A percentile compares a stretch with the other conserved stretches of the same genome.
Conservation (phyloP, 495 filamentous ascomycete genomes). For the Tuber borchii region DNA sequence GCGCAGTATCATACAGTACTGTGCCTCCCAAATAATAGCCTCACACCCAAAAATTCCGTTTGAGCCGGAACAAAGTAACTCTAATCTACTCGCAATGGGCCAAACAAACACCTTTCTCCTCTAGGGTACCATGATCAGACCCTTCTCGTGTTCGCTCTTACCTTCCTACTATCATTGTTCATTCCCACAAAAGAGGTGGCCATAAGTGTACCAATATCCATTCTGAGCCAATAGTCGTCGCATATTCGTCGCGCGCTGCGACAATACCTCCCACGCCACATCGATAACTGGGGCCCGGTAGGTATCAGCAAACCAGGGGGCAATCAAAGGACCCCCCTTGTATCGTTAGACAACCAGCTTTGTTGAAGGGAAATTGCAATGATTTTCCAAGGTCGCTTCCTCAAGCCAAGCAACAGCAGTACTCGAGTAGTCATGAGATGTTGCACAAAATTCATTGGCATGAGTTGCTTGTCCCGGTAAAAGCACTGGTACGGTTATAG, state of each 20-base stretch:
- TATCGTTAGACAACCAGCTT: not conserved
- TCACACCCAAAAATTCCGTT: not conserved
- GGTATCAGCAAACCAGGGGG: not conserved
- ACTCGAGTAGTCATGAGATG: not conserved
- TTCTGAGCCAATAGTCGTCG: conserved; percentile 22
- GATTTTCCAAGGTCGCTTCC: not conserved
- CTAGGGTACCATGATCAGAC: not conserved
- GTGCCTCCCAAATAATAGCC: not conserved
- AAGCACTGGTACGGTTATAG: not conserved
- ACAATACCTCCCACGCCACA: not conserved
- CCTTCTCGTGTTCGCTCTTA: not conserved
- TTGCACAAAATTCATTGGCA: not conserved
- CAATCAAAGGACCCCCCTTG: not conserved
- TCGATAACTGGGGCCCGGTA: not conserved
- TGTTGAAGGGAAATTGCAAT: not conserved
- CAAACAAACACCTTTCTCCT: not conserved
- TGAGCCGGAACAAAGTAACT: not conserved
- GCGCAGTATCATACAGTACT: not conserved
- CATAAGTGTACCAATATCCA: not conserved
- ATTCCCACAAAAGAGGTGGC: not conserved
- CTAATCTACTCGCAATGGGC: not conserved
- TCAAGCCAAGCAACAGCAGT: not conserved
- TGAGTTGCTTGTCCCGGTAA: not conserved
- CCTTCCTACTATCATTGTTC: not conserved
- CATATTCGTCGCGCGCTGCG: conserved; percentile 4